Base-by-base conservation (phyloP, 1,139 yeast genomes). In the Kodamaea fungicola region DNA sequence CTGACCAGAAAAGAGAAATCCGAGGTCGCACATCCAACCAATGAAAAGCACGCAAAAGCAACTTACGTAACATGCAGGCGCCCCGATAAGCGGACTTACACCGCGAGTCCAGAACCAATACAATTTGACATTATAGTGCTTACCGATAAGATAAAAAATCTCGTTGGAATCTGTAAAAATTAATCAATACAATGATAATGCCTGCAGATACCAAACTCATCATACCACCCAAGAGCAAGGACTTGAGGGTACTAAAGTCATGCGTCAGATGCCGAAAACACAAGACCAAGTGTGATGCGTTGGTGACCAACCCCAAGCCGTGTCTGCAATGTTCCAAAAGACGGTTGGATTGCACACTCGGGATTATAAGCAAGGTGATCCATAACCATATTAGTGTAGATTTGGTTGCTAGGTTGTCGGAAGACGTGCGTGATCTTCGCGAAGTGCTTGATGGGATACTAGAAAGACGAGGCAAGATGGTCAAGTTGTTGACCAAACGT, bases 211-310 rank as follows among this genome's bases (percentile, higher is more conserved):
- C 4, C 29, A 50, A 47, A 36, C 44, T 57, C 33, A 54, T 55
- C 10, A 49, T 50, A 33, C 62, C 61, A 16, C 31, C 29, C 13
- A 27, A 10, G 4, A 39, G 33, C 29, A 10, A 10, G 8, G 29
- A 9, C 12, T 9, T 10, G 13, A 54, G 35, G 32, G 38, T 49
- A n/a, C 62, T 80, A 41, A 78, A 78, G 47, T 74, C 84, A 8
- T 81, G 88, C 52, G 64, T 73, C 4, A 60, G 83, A 31, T 81
- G 88, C 54, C 67, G 87, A 32, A 75, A 74, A 49, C 83, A 79
- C 48, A 81, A 81, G 55, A 79, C 81, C 19, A 76, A 72, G 47
- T 81, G 87, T 57, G 82, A 80, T 51, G 83, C 83, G 8, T 49
- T 57, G 7, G 49, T 52, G 13, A 71, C 76, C 19, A 59, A 66